Evolutionary conservation across 2,329 filamentous ascomycete genomes (phyloP), one percentile per base, ranked within the genome.

Genomic region (Triangularia verruculosa): DNA sequence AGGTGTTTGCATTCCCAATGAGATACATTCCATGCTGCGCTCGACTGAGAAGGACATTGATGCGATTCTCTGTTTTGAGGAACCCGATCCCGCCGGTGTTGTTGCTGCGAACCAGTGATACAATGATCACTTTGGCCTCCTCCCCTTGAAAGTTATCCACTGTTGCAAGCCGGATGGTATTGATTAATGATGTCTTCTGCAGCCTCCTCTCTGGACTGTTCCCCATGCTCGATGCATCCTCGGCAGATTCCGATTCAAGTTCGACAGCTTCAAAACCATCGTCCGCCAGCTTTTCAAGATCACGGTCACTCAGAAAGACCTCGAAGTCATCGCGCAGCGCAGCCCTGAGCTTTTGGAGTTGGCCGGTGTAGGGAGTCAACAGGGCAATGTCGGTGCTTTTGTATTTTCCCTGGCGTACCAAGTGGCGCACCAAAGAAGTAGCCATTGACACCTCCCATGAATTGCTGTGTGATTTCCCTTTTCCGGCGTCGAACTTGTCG

Each of bases 81-180:
- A 93, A 93, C 0, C 90, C 90, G 17, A 83, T 82, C 5, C 81
- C 83, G 8, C 75, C 76, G 7, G 82, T 69, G 0, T 73, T 65
- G 67, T 93, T 93, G 74, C 89, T 91, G 47, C 90, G 83, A 0
- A 92, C 89, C 0, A 93, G 77, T 0, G 87, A 90, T 0, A 93
- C 78, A 2, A 93, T 78, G 0, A 93, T 79, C 8, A 93, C 77
- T 59, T 90, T 88, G 1, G 86, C 87, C 70, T 93, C 89, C 70
- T 93, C 89, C 0, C 90, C 90, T 69, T 93, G 89, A 61, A 91
- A 93, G 67, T 92, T 93, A 72, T 91, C 88, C 0, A 92, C 83
- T 0, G 88, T 92, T 0, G 88, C 87, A 0, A 89, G 73, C 4
- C 84, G 76, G 2, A 89, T 72, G 1, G 77, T 78, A 24, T 83